Conservation (phyloP, 1,284 basidiomycete species). For the Apiotrichum laibachii region DNA sequence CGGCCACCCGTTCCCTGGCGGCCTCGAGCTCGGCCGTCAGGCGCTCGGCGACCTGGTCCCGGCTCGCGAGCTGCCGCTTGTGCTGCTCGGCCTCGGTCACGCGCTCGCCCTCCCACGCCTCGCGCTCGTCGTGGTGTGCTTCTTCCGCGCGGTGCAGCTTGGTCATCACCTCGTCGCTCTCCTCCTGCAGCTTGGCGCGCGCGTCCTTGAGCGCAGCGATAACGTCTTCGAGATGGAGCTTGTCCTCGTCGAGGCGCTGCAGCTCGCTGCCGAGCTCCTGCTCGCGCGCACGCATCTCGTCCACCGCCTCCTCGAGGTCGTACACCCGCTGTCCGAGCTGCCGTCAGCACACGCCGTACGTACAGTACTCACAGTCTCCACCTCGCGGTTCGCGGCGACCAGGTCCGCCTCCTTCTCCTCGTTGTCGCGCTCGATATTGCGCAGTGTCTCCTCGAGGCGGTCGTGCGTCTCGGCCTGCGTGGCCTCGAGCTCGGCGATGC, state of each 20-base stretch:
- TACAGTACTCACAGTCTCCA: constrained; percentile 58
- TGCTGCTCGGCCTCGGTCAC: constrained; percentile 52
- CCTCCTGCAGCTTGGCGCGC: constrained; percentile 45
- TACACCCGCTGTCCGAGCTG: constrained; percentile 48
- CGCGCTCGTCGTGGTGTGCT: constrained; percentile 37
- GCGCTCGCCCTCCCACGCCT: constrained; percentile 49
- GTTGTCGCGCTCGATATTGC: constrained; percentile 46
- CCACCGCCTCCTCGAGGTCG: constrained; percentile 58
- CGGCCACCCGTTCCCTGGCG: constrained; percentile 51
- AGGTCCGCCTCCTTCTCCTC: constrained; percentile 48
- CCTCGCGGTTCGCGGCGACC: constrained; percentile 62
- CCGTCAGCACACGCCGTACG: background rate
- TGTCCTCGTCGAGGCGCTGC: constrained; percentile 56
- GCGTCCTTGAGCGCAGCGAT: constrained; percentile 75
- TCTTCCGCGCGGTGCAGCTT: constrained; percentile 60
- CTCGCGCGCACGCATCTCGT: constrained; percentile 59
- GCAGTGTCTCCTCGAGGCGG: constrained; percentile 44
- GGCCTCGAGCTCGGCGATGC: constrained; percentile 43
- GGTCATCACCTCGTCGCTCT: constrained; percentile 64
- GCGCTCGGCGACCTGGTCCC: constrained; percentile 47
- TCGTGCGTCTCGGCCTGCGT: constrained; percentile 44
- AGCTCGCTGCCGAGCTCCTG: constrained; percentile 56
- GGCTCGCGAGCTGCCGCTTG: constrained; percentile 48
- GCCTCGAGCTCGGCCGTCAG: constrained; percentile 49
- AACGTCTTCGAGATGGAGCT: constrained; percentile 68